Conservation (phyloP, 176 grass and related monocot species). For the Ampelocalamus luodianensis region DNA sequence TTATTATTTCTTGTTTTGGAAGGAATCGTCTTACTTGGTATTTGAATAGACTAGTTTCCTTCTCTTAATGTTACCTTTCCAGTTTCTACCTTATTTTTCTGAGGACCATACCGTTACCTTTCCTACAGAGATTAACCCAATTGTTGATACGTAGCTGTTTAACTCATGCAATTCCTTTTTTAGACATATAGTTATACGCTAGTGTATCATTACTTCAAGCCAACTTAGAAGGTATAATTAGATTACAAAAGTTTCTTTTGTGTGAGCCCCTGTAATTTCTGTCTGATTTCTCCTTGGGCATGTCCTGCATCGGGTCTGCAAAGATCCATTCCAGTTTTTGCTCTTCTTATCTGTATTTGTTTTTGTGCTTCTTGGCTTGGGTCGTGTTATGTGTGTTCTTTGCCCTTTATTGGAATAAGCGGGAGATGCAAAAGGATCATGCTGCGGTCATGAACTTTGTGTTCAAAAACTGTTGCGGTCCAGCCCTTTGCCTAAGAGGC, state of each 20-base stretch:
- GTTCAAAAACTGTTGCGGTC: too few species aligned
- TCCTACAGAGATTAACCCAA: neutral
- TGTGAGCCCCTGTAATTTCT: neutral
- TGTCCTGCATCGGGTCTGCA: neutral
- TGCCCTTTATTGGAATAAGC: neutral
- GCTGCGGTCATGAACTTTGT: too few species aligned
- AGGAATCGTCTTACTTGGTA: neutral
- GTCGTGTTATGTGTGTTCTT: neutral
- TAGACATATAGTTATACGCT: neutral
- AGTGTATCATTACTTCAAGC: neutral
- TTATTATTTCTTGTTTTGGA: neutral
- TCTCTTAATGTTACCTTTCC: neutral
- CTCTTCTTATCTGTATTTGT: neutral
- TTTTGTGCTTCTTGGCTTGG: neutral
- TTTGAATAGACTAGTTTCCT: neutral
- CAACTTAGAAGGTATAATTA: neutral
- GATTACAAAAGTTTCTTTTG: neutral
- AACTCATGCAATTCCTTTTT: neutral
- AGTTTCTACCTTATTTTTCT: neutral
- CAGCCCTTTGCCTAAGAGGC: neutral
- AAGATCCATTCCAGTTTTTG: neutral
- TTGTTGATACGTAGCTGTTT: neutral
- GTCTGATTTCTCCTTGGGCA: neutral
- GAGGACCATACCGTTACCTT: neutral
- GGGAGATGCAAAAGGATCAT: neutral